These are phyloP conservation scores for Didymella glomerata DNA, from an alignment of 2,329 filamentous ascomycete species.

Conservation along the genomic window DNA sequence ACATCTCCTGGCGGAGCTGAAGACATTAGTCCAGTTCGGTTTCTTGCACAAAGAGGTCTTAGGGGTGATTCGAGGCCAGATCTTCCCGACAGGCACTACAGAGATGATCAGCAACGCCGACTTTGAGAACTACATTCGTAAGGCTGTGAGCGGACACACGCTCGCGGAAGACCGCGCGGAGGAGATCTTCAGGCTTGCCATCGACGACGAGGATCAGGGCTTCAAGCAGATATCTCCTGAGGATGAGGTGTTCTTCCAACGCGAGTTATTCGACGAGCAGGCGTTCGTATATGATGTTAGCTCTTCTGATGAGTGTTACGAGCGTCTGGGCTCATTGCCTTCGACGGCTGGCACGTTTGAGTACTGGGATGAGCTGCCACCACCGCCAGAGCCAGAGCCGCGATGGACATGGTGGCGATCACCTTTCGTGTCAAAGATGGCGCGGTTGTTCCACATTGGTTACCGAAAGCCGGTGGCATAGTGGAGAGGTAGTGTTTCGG, in stretches of 20 bases:
- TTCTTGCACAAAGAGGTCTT: conserved; percentile 1
- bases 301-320: background rate
- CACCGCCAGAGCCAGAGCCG: background rate
- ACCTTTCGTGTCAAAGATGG: conserved; percentile 1
- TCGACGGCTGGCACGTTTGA: conserved; percentile 2
- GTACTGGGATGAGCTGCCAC: background rate
- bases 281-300: conserved; percentile 2
- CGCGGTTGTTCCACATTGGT: background rate
- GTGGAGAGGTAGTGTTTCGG: background rate
- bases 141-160: background rate
- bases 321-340: background rate
- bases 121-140: background rate
- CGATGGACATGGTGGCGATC: background rate
- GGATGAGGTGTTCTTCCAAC: conserved; percentile 7
- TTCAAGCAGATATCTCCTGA: conserved; percentile 4
- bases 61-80: background rate
- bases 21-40: background rate
- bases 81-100: conserved; percentile 2
- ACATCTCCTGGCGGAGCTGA: conserved; percentile 6
- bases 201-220: background rate
- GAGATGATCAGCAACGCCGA: background rate
- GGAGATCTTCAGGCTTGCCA: conserved; percentile 2
- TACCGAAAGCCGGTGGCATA: background rate
- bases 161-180: background rate
- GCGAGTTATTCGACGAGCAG: background rate